A percentile compares a stretch with the other conserved stretches of the same genome.
phyloP scores from a whole-genome alignment of 2,329 filamentous ascomycete species.

The Diaporthe longicolla region DNA sequence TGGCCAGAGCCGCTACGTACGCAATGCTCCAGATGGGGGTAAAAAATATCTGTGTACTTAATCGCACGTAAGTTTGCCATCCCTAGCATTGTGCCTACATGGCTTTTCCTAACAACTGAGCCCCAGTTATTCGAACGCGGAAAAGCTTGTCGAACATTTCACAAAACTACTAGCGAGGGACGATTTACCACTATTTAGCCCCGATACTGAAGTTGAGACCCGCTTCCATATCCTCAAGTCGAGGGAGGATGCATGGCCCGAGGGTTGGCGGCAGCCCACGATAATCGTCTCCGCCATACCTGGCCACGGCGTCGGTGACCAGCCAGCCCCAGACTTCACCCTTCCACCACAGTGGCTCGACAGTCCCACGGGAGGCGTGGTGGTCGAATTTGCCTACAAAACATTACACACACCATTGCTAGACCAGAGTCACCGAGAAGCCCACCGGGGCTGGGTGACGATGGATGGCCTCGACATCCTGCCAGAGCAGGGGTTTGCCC shows the following conservation, averaged over 20 bases:
- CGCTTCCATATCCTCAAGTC: constrained; percentile 71
- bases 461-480: constrained; percentile 83
- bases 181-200: constrained; percentile 59
- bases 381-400: constrained; percentile 82
- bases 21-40: constrained; percentile 84
- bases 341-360: constrained; percentile 78
- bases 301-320: constrained; percentile 74
- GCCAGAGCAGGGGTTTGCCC: constrained; percentile 84
- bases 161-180: constrained; percentile 65
- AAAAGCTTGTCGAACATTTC: constrained; percentile 78
- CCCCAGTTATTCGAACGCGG: constrained; percentile 67
- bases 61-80: constrained; percentile 68
- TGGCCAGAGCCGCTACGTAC: constrained; percentile 84
- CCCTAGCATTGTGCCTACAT: too few relatives aligned
- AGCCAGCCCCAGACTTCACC: constrained; percentile 77
- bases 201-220: constrained; percentile 58
- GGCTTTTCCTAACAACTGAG: background rate
- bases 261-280: constrained; percentile 73
- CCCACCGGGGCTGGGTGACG: constrained; percentile 77
- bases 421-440: constrained; percentile 73
- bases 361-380: constrained; percentile 81
- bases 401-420: constrained; percentile 80
- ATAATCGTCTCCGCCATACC: constrained; percentile 85
- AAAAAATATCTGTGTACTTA: constrained; percentile 81
- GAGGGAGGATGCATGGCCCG: constrained; percentile 74